phyloP scores from a whole-genome alignment of 257 asterid species.

The Misopates orontium region DNA sequence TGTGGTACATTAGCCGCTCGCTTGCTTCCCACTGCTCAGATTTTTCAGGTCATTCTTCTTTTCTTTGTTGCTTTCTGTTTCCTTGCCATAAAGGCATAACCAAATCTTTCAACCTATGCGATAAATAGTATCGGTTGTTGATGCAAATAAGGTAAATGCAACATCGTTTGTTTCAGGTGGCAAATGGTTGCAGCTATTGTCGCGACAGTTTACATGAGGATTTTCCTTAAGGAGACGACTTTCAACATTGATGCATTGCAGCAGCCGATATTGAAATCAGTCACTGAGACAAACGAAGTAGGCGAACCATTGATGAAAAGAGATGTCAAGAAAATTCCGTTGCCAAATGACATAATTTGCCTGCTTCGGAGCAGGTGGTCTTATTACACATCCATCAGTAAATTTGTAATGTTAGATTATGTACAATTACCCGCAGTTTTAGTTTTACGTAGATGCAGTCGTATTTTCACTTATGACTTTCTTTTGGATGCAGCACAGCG shows the following conservation, averaged over 20 bases:
- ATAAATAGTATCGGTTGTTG: no score
- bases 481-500: slow-evolving; percentile 42
- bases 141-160: no score
- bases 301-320: no score
- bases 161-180: slow-evolving; percentile 49
- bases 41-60: slow-evolving; percentile 49
- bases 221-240: slow-evolving; percentile 42
- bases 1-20: slow-evolving; percentile 55
- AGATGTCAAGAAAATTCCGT: slow-evolving; percentile 32
- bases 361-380: slow-evolving; percentile 51
- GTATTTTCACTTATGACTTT: no score
- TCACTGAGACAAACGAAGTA: slow-evolving; percentile 5
- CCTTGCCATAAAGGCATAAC: no score
- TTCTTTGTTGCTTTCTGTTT: no score
- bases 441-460: no score
- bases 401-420: no score
- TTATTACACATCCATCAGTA: no score
- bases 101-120: no score
- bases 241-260: slow-evolving; percentile 22
- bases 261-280: slow-evolving; percentile 30
- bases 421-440: no score
- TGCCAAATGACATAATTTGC: slow-evolving; percentile 42
- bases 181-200: slow-evolving; percentile 39
- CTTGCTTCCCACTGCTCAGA: slow-evolving; percentile 44
- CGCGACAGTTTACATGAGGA: slow-evolving; percentile 55